Conservation (phyloP, 108 stramenopile genomes). For the Pseudonitzschia delicatissima region DNA sequence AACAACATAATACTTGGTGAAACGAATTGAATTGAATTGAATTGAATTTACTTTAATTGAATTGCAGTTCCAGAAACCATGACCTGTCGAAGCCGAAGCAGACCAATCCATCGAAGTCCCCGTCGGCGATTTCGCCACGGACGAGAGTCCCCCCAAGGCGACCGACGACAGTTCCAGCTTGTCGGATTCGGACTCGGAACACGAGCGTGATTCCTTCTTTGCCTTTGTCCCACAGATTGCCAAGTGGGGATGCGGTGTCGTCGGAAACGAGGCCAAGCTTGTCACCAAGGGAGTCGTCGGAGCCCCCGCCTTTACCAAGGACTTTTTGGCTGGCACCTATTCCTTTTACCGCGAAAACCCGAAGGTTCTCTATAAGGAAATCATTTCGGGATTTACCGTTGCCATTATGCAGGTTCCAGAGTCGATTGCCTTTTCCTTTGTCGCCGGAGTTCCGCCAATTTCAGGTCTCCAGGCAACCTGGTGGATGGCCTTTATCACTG, state of each 20-base stretch:
- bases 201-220: constrained; percentile 42
- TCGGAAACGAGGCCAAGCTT: constrained; percentile 17
- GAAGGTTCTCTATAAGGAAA: constrained; percentile 27
- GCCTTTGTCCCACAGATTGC: constrained; percentile 44
- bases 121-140: background rate
- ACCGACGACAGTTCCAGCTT: background rate
- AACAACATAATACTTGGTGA: too few relatives aligned
- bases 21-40: too few relatives aligned
- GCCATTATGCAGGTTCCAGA: constrained; percentile 68
- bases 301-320: constrained; percentile 21
- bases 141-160: background rate
- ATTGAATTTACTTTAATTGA: too few relatives aligned
- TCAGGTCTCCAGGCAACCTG: constrained; percentile 56
- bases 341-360: constrained; percentile 37
- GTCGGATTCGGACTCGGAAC: background rate
- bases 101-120: background rate
- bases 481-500: constrained; percentile 53
- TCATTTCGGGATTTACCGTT: constrained; percentile 54
- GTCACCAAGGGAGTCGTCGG: constrained; percentile 12
- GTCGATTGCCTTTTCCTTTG: constrained; percentile 56
- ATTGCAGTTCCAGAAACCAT: too few relatives aligned
- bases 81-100: background rate
- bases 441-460: constrained; percentile 57
- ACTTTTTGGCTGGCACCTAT: constrained; percentile 25
- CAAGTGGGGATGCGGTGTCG: constrained; percentile 18